A percentile compares a stretch with the other conserved stretches of the same genome.
Evolutionary conservation across 108 stramenopile species (phyloP).

Genomic region (Skeletonema tropicum): DNA sequence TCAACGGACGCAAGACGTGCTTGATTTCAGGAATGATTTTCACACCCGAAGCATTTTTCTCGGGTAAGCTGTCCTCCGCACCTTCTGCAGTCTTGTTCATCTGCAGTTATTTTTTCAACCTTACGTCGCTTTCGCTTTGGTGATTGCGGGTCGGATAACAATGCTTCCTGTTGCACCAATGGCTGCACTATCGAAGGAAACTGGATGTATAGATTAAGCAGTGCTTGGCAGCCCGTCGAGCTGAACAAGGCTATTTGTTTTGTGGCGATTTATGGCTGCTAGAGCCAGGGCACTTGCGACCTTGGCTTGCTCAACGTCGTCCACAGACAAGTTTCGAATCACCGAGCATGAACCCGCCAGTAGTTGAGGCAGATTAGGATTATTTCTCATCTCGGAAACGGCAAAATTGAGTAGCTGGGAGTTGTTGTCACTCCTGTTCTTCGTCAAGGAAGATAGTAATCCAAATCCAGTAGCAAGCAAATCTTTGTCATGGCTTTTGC

Average conservation of each 20-base stretch:
- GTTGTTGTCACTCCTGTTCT: conserved; percentile 7
- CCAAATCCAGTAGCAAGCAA: conserved; percentile 7
- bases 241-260: conserved; percentile 27
- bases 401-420: conserved; percentile 7
- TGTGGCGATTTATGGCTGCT: conserved; percentile 33
- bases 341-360: conserved; percentile 21
- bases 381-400: conserved; percentile 7
- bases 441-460: conserved; percentile 4
- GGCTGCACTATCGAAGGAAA: conserved; percentile 9
- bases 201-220: conserved; percentile 23
- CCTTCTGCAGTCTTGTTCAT: background rate
- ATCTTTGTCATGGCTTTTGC: background rate
- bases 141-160: background rate
- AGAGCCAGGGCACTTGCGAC: conserved; percentile 13
- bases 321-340: conserved; percentile 24
- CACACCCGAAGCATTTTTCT: background rate
- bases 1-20: background rate
- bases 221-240: conserved; percentile 31
- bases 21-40: background rate
- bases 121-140: conserved; percentile 10
- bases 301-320: conserved; percentile 27
- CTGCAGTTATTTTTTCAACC: background rate
- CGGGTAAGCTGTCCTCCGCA: background rate
- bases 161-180: conserved; percentile 13
- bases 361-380: background rate